These are phyloP conservation scores for Poa annua DNA, from an alignment of 176 grass and related monocot genomes.

Conservation along the genomic window DNA sequence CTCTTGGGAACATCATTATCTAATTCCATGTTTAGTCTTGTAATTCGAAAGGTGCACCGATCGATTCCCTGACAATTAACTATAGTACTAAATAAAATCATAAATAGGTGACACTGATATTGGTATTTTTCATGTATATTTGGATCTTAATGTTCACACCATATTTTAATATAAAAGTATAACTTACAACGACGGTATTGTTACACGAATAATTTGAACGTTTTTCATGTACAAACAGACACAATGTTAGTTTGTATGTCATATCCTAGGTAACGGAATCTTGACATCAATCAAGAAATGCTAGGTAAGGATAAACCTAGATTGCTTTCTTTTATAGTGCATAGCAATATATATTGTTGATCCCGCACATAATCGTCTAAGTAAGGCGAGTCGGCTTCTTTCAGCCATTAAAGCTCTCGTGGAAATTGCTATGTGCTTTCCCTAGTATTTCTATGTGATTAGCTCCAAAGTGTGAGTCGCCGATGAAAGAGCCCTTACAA, in stretches of 20 bases:
- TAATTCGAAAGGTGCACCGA: neutral
- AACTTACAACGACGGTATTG: neutral
- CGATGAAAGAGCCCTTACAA: conserved; percentile 37
- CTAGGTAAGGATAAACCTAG: too few relatives aligned
- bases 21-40: neutral
- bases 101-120: neutral
- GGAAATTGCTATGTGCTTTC: conserved; percentile 54
- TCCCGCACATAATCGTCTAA: neutral
- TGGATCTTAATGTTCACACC: neutral
- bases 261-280: too few relatives aligned
- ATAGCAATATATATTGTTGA: neutral
- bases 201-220: neutral
- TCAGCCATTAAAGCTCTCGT: conserved; percentile 37
- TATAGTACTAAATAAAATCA: neutral
- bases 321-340: neutral
- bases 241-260: too few relatives aligned
- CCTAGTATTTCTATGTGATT: conserved; percentile 38
- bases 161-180: neutral
- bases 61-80: neutral
- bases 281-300: too few relatives aligned
- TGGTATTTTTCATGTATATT: neutral
- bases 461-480: conserved; percentile 47
- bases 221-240: neutral
- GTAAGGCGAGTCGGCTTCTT: conserved; percentile 28
- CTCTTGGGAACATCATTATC: conserved; percentile 45